These are phyloP conservation scores for Hemileia vastatrix DNA, from an alignment of 1,284 basidiomycete genomes.

Conservation along the genomic window DNA sequence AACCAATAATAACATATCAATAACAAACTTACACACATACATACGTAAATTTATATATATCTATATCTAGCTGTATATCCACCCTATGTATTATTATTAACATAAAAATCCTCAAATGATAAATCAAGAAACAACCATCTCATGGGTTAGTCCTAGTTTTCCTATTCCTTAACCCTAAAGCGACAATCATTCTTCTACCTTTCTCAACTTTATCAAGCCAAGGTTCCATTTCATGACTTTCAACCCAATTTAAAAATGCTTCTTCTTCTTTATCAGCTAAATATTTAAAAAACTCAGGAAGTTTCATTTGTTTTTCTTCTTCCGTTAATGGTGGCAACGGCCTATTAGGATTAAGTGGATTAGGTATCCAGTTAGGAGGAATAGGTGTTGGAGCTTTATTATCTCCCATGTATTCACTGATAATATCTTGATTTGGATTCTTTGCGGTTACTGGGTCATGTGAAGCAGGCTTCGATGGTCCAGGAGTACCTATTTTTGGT, in stretches of 20 bases:
- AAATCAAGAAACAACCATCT: too few species aligned
- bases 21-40: too few species aligned
- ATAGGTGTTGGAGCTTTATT: not conserved
- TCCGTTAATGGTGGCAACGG: constrained; percentile 14
- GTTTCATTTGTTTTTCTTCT: constrained; percentile 7
- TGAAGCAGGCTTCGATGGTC: not conserved
- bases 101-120: too few species aligned
- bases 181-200: not conserved
- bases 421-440: not conserved
- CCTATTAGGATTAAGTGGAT: constrained; percentile 7
- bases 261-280: constrained; percentile 12
- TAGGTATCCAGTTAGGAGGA: constrained; percentile 8
- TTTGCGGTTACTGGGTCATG: not conserved
- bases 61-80: too few species aligned
- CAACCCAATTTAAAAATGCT: constrained; percentile 8
- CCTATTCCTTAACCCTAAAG: too few species aligned
- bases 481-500: not conserved
- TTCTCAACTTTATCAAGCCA: constrained; percentile 5
- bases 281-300: constrained; percentile 14
- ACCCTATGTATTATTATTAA: too few species aligned
- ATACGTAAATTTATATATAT: too few species aligned
- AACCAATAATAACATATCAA: too few species aligned
- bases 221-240: constrained; percentile 5
- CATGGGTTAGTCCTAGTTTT: too few species aligned
- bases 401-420: constrained; percentile 8